A percentile compares a stretch with the other conserved stretches of the same genome.
Evolutionary conservation across 2,329 filamentous ascomycete genomes (phyloP).

Genomic region (Drechslerella coelobrocha): DNA sequence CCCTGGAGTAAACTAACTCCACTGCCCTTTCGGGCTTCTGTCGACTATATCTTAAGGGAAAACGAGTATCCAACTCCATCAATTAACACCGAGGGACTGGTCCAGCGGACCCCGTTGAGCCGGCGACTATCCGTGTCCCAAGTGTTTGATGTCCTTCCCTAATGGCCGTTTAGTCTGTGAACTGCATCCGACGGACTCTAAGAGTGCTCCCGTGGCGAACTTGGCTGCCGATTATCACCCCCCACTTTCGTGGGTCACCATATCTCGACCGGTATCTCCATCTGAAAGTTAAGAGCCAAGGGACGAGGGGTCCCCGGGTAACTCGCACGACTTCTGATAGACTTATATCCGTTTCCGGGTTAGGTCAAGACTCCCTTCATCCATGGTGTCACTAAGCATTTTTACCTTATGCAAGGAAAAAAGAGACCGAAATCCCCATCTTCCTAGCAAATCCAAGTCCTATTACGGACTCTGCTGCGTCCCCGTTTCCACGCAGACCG

Average conservation of each 20-base stretch:
- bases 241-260: conserved; percentile 7
- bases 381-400: conserved; percentile 6
- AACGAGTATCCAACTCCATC: background rate
- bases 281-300: background rate
- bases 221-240: conserved; percentile 4
- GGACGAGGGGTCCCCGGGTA: too few relatives aligned
- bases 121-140: too few relatives aligned
- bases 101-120: too few relatives aligned
- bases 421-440: too few relatives aligned
- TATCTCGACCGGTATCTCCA: background rate
- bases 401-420: too few relatives aligned
- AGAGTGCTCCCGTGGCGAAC: background rate
- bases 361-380: conserved; percentile 1
- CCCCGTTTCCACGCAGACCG: conserved; percentile 2
- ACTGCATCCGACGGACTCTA: conserved; percentile 4
- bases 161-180: too few relatives aligned
- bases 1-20: too few relatives aligned
- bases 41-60: conserved; percentile 1
- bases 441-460: conserved; percentile 1
- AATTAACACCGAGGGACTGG: too few relatives aligned
- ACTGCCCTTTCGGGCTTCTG: too few relatives aligned
- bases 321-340: too few relatives aligned
- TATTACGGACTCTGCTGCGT: conserved; percentile 4
- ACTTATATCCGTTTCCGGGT: background rate
- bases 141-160: too few relatives aligned